Evolutionary conservation across 306 rosid species (phyloP).

Genomic region (Quercus berberidifolia): DNA sequence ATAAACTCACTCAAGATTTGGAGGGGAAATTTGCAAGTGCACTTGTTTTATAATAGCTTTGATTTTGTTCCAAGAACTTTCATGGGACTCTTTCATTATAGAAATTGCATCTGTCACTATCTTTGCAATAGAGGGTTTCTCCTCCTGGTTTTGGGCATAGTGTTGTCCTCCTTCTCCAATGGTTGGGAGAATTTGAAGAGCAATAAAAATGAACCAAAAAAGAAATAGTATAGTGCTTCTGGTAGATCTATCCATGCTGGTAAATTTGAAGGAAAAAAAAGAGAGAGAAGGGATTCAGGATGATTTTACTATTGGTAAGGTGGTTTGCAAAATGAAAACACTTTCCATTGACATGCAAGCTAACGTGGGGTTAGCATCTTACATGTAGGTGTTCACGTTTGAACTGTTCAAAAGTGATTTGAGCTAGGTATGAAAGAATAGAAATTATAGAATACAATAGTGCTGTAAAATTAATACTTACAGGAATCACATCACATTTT

Average conservation of each 20-base stretch:
- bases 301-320: constrained; percentile 6
- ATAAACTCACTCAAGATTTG: constrained; percentile 51
- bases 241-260: constrained; percentile 40
- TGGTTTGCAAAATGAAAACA: constrained; percentile 9
- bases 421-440: neutral
- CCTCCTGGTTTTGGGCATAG: constrained; percentile 23
- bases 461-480: too few relatives aligned
- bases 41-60: constrained; percentile 38
- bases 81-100: constrained; percentile 43
- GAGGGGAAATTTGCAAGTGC: constrained; percentile 52
- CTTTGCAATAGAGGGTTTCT: constrained; percentile 31
- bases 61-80: constrained; percentile 48
- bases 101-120: constrained; percentile 35
- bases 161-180: constrained; percentile 34
- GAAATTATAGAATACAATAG: neutral
- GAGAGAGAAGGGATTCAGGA: neutral
- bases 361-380: constrained; percentile 40
- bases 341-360: constrained; percentile 14
- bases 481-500: too few relatives aligned
- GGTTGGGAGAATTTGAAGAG: constrained; percentile 34
- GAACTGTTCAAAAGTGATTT: constrained; percentile 46
- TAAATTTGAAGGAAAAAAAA: neutral
- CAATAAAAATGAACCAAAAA: constrained; percentile 28
- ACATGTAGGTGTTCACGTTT: constrained; percentile 35
- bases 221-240: constrained; percentile 32